Evolutionary conservation across 2,329 filamentous ascomycete species (phyloP), one percentile per base, ranked within the genome.

Genomic region (Penicillium sp.): DNA sequence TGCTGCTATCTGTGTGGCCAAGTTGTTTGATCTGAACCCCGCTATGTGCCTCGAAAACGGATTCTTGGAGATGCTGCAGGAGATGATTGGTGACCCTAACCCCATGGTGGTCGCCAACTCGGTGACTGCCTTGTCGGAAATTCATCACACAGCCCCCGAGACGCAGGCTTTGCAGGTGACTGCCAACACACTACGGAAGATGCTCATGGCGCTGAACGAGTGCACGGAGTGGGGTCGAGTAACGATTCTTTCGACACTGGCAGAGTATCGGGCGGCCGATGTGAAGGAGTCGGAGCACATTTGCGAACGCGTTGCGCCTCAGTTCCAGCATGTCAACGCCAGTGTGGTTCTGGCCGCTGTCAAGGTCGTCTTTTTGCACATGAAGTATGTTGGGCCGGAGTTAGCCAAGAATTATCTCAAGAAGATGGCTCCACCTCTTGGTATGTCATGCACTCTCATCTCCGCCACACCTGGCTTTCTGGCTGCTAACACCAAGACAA

Each of bases 41-140:
- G 78, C 85, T 41, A 90, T 97, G 86, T 98, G 94, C 73, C 86
- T 99, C 58, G 95, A 99, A 74, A 97, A 99, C 69, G 95, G 95
- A 48, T 99, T 99, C 76, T 79, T 99, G 51, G 93, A 98, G 76
- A 92, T 86, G 25, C 80, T 99, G 55, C 94, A 99, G 77, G 95
- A 99, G 77, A 81, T 99, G 81, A 96, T 99, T 66, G 94, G 92
- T 55, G 95, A 99, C 75, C 91, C 95, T 3, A 99, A 99, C 75
- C 95, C 95, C 3, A 99, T 98, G 94, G 95, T 99, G 4, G 95
- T 99, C 59, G 95, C 95, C 63, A 99, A 99, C 79, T 95, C 92
- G 14, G 95, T 99, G 8, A 94, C 93, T 63, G 95, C 95, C 3
- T 83, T 99, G 54, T 89, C 91, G 8, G 95, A 99, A 74, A 99